Evolutionary conservation across 2,329 filamentous ascomycete genomes (phyloP), one percentile per base, ranked within the genome.

Genomic region (Colletotrichum sp.): DNA sequence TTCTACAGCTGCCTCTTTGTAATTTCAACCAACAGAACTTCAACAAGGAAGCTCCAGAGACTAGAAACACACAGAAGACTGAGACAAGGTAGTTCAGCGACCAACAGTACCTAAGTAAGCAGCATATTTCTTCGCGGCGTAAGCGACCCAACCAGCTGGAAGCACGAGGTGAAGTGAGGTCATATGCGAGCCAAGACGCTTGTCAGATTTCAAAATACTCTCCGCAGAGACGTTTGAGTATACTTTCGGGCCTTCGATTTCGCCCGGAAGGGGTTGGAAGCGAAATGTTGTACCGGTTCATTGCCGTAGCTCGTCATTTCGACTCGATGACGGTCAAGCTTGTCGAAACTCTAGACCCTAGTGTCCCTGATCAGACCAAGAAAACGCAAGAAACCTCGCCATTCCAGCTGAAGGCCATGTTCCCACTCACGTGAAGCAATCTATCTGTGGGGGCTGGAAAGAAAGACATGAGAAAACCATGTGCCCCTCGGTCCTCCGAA

Each of bases 221-320:
- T 36, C 26, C 18, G 30, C 8, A 30, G 28, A 21, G 4, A 15
- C 44, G 15, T 12, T 63, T 34, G 7, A 63, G 18, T 8, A 62
- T 32, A 8, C n/a, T 52, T 52, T 21, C n/a, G 1, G 18, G 44
- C 0, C n/a, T 52, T 52, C 44, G 1, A 52, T 52, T 13, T 52
- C n/a, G n/a, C 6, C n/a, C n/a, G 2, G 2, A 10, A 49, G 18
- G 18, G 0, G 0, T 7, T n/a, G 39, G 1, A 12, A 49, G 39
- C 39, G 3, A 52, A 1, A 21, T 52, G n/a, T 52, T 52, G 10
- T 21, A 13, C n/a, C n/a, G 44, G n/a, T 52, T 21, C 4, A 21
- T 21, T 5, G 44, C 44, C 2, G 10, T 21, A 4, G 10, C 39
- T 49, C 39, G 18, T 49, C 18, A 12, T 49, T 49, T 49, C 39